Conservation (phyloP, 2,329 filamentous ascomycete species). For the Nemania sp. region DNA sequence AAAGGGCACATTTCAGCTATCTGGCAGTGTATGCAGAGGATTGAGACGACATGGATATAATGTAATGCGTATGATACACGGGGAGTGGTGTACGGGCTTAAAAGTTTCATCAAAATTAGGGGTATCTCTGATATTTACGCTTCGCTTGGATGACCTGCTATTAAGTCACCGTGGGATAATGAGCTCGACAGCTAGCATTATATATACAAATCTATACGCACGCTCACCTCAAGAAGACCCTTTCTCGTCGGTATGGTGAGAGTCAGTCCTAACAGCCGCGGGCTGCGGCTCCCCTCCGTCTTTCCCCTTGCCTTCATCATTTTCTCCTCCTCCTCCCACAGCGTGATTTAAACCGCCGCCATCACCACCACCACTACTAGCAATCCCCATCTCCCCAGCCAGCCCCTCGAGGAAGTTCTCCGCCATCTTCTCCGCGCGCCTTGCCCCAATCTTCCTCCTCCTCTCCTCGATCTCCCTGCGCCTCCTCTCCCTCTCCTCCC, state of each 20-base stretch:
- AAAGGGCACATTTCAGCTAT: no score
- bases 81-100: neutral
- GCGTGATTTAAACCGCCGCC: neutral
- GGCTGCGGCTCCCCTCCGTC: neutral
- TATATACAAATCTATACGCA: no score
- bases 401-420: constrained; percentile 54
- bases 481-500: constrained; percentile 73
- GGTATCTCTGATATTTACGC: neutral
- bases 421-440: constrained; percentile 55
- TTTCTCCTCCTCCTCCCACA: neutral
- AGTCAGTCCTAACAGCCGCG: neutral
- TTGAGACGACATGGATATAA: neutral
- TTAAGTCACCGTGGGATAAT: no score
- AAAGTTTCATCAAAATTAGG: neutral
- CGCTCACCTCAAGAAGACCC: neutral
- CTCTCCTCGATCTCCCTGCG: constrained; percentile 73
- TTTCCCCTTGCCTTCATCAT: neutral
- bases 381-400: constrained; percentile 48
- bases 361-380: neutral
- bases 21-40: no score
- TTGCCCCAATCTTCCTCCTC: constrained; percentile 70
- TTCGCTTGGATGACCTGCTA: neutral
- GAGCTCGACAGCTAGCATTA: neutral
- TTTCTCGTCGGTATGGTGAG: neutral
- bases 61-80: neutral